A percentile compares a stretch with the other conserved stretches of the same genome.
Evolutionary conservation across 2,329 filamentous ascomycete species (phyloP).

Genomic region (Fusarium protoensiforme): DNA sequence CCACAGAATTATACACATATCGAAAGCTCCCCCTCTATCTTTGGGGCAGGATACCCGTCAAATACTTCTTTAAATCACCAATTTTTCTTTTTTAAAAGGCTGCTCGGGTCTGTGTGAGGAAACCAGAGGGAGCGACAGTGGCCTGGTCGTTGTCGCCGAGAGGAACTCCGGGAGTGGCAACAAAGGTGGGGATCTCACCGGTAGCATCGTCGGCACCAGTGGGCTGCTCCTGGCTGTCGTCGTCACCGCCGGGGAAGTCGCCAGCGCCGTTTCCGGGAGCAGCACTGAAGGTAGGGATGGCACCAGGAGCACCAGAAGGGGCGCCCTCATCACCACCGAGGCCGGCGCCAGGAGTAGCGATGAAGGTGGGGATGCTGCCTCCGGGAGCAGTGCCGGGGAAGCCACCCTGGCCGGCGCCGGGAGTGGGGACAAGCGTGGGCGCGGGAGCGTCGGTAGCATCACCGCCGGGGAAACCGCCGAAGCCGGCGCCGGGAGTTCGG

Average conservation of each 20-base stretch:
- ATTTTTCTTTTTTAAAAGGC: conserved; percentile 11
- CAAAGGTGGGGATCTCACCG: conserved; percentile 7
- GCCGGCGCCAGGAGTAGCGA: conserved; percentile 12
- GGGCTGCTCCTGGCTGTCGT: neutral
- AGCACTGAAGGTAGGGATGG: conserved; percentile 28
- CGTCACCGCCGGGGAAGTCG: conserved; percentile 1
- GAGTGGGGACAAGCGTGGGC: conserved; percentile 22
- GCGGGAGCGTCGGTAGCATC: neutral
- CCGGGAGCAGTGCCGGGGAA: neutral
- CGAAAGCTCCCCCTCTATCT: conserved; percentile 31
- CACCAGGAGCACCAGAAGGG: neutral
- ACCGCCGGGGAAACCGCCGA: neutral
- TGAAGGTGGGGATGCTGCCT: neutral
- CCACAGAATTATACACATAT: conserved; percentile 35
- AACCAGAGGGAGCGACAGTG: conserved; percentile 10
- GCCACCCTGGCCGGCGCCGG: conserved; percentile 10
- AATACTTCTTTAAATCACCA: conserved; percentile 10
- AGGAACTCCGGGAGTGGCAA: conserved; percentile 2
- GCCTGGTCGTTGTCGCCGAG: conserved; percentile 6
- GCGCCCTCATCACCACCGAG: neutral
- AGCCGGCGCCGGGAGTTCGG: neutral
- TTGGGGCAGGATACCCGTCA: conserved; percentile 14
- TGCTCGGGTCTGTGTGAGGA: conserved; percentile 22
- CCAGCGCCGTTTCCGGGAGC: conserved; percentile 25
- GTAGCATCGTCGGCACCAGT: neutral